Base-by-base conservation (phyloP, 2,329 filamentous ascomycete species). In the Penicillium aurantiogriseum region DNA sequence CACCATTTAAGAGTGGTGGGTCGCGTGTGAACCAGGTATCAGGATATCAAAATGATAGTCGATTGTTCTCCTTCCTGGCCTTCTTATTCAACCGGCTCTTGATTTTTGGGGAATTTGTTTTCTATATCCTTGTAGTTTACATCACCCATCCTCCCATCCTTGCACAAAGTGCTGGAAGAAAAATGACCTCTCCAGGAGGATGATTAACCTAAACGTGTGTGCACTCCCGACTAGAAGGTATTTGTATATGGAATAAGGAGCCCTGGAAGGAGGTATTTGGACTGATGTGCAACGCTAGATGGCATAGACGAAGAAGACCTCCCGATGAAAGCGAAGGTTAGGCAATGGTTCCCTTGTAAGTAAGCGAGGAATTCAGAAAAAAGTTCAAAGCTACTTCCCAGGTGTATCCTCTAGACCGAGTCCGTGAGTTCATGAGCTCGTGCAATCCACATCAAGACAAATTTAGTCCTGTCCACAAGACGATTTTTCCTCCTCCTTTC, bases 401-500 rank as follows among this genome's bases (percentile, higher is more conserved):
- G 21, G 7, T 42, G 15, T 49, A 51, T 50, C 8, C 17, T 54
- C 35, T 40, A 40, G 25, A 40, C 35, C 4, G 7, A 17, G 5
- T 15, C 17, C 13, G 15, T 35, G 42, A 49, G 5, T 35, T 25
- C 17, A n/a, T 45, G 27, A 45, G 39, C 17, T 27, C 29, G 17
- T 44, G 29, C 21, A 27, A 45, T 17, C 5, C 17, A 45, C 5
- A 31, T 13, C 19, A 17, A 15, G 19, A 5, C 11, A n/a, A 2
- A 38, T 58, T 51, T 57, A 48, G 25, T 7, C 15, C 25, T 46
- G n/a, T 19, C 13, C 33, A 23, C 25, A 23, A 9, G 46, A 23
- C 2, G 19, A 31, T 10, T 47, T 55, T 25, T 59, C 58, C 54
- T 57, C 51, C 13, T 62, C 44, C 40, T 57, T 63, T 13, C 8